Percentiles rank a stretch among this genome's conserved stretches.
Conservation (phyloP, 1,284 basidiomycete genomes). For the Cutaneotrichosporon dermatis region DNA sequence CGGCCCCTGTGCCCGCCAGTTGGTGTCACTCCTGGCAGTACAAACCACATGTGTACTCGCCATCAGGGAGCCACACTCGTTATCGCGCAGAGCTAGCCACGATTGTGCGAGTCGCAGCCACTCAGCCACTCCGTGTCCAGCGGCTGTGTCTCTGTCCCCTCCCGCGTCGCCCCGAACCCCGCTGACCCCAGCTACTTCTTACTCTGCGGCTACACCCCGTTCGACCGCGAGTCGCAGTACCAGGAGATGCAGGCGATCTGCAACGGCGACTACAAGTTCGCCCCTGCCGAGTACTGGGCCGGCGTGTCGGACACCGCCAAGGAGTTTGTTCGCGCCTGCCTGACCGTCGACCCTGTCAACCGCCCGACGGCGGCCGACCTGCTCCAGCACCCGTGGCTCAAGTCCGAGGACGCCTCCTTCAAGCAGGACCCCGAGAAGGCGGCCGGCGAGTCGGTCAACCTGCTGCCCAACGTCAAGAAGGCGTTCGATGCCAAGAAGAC, state of each 20-base stretch:
- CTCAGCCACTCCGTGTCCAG: too few relatives aligned
- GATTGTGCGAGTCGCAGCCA: too few relatives aligned
- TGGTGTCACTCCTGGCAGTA: too few relatives aligned
- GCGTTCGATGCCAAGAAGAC: conserved; percentile 81
- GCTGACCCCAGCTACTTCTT: conserved; percentile 64
- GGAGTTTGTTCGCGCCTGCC: conserved; percentile 72
- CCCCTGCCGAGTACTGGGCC: conserved; percentile 80
- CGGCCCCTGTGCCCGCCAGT: too few relatives aligned
- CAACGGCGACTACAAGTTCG: conserved; percentile 84
- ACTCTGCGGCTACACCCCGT: conserved; percentile 89
- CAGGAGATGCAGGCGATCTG: conserved; percentile 91
- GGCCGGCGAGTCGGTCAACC: conserved; percentile 65
- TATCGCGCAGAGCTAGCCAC: too few relatives aligned
- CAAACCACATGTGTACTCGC: too few relatives aligned
- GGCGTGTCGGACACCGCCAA: conserved; percentile 76
- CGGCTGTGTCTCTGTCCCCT: too few relatives aligned
- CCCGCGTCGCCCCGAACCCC: background rate
- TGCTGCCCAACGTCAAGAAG: conserved; percentile 82
- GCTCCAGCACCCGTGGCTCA: conserved; percentile 74
- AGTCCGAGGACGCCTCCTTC: conserved; percentile 27
- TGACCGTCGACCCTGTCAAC: conserved; percentile 72
- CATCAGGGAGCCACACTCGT: too few relatives aligned
- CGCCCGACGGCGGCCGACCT: conserved; percentile 72
- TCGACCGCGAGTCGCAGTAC: conserved; percentile 82
- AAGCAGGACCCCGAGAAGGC: conserved; percentile 60